Evolutionary conservation across 345 rosid species (phyloP), one percentile per base, ranked within the genome.

Genomic region (Brassica carinata): DNA sequence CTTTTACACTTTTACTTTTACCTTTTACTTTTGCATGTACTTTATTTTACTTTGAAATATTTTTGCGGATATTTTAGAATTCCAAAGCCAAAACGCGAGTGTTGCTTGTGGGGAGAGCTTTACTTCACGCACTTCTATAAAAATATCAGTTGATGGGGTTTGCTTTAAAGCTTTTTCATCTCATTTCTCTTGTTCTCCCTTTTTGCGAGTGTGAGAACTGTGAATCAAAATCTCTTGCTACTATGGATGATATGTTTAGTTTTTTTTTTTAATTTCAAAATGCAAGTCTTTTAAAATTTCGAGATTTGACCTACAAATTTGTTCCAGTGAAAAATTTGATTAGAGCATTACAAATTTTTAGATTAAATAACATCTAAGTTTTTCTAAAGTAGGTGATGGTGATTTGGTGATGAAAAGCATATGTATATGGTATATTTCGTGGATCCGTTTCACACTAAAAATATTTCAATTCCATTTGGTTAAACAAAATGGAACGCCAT

Each of bases 11-110:
- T 79, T 79, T 57, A 79, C 81, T 38, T 78, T 77, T 30, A 67
- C 43, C 69, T 79, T 79, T 73, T 68, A 79, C 69, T 74, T 73
- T 79, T 73, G 74, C 64, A 59, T 58, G 74, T 79, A 74, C 74
- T 79, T 79, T 67, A 17, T 38, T 67, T 79, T 59, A 59, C 69
- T 79, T 79, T 73, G 43, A 67, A 73, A 79, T 33, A 61, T 57
- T 66, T 72, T 38, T 66, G 26, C 58, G 9, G 5, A 57, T 0
- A 36, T 65, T 69, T 70, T 29, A 40, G 79, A 45, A 34, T 71
- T 58, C 61, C 72, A 69, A 77, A 33, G 57, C 76, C 40, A 73
- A 73, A 48, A 55, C 31, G 62, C 36, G 15, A 75, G 19, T 71
- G 71, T 80, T 75, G 67, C 72, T 75, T 75, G 76, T 74, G 67